phyloP scores from a whole-genome alignment of 805 yeast genomes.

The Monosporozyma unispora region DNA sequence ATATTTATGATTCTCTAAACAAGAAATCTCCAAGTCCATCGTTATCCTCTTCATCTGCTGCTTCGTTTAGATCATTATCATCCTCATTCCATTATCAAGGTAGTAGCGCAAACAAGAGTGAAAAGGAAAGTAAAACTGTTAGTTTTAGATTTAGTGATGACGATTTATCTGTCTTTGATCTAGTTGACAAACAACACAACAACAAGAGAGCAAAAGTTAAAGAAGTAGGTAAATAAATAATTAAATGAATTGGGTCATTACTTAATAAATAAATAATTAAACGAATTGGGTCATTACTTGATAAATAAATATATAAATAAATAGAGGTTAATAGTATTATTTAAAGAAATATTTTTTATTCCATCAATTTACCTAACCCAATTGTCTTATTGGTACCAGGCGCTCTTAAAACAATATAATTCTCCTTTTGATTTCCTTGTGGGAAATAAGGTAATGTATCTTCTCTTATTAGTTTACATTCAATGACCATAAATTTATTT shows the following conservation, averaged over 20 bases:
- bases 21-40: background rate
- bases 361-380: background rate
- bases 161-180: conserved; percentile 36
- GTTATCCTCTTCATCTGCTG: conserved; percentile 3
- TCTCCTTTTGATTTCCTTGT: conserved; percentile 1
- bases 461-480: background rate
- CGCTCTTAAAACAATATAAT: background rate
- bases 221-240: background rate
- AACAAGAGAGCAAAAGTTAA: conserved; percentile 4
- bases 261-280: background rate
- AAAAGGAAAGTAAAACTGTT: background rate
- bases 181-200: conserved; percentile 21
- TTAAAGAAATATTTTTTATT: background rate
- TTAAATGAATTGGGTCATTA: background rate
- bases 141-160: conserved; percentile 26
- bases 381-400: background rate
- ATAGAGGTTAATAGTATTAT: background rate
- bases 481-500: background rate
- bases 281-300: background rate
- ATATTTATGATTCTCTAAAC: conserved; percentile 1
- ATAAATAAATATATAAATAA: background rate
- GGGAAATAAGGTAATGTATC: background rate
- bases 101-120: background rate
- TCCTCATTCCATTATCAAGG: conserved; percentile 1
- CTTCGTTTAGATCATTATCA: background rate